These are phyloP conservation scores for Termitomyces heimii DNA, from an alignment of 768 basidiomycete genomes.

Conservation along the genomic window DNA sequence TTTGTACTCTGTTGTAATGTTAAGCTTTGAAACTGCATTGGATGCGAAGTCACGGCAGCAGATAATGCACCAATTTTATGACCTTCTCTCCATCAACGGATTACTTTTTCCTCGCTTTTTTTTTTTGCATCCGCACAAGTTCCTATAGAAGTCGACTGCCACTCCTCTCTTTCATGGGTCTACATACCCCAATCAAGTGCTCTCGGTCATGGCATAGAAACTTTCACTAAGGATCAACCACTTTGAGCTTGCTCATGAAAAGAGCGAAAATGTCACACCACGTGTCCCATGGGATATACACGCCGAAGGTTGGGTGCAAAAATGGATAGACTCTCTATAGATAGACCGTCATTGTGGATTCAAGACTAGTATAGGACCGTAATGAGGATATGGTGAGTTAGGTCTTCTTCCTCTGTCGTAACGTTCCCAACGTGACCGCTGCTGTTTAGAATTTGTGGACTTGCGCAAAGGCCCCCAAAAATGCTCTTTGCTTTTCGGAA, in stretches of 20 bases:
- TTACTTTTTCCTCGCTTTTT: conserved; percentile 1
- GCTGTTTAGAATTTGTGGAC: conserved; percentile 20
- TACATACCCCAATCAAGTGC: conserved; percentile 38
- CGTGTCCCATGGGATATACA: conserved; percentile 27
- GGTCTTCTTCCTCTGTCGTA: conserved; percentile 14
- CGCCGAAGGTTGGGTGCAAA: conserved; percentile 77
- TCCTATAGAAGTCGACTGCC: conserved; percentile 51
- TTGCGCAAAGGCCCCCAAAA: too few relatives aligned
- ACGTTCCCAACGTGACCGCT: neutral
- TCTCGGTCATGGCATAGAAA: conserved; percentile 51
- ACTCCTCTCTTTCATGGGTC: conserved; percentile 35
- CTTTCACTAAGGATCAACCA: conserved; percentile 33
- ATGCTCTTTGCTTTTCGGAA: too few relatives aligned
- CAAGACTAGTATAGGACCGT: neutral
- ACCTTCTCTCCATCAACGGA: neutral
- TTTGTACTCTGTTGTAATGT: neutral
- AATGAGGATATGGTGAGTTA: conserved; percentile 59
- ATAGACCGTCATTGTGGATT: conserved; percentile 31
- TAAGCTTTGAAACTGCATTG: too few relatives aligned
- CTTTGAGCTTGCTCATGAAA: conserved; percentile 9
- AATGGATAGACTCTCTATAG: conserved; percentile 61
- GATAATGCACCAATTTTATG: neutral
- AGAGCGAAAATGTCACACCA: conserved; percentile 9
- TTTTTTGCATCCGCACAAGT: conserved; percentile 1
- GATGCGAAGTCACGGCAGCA: neutral